These are phyloP conservation scores for Bretziella fagacearum DNA, from an alignment of 2,329 filamentous ascomycete genomes.

Conservation along the genomic window DNA sequence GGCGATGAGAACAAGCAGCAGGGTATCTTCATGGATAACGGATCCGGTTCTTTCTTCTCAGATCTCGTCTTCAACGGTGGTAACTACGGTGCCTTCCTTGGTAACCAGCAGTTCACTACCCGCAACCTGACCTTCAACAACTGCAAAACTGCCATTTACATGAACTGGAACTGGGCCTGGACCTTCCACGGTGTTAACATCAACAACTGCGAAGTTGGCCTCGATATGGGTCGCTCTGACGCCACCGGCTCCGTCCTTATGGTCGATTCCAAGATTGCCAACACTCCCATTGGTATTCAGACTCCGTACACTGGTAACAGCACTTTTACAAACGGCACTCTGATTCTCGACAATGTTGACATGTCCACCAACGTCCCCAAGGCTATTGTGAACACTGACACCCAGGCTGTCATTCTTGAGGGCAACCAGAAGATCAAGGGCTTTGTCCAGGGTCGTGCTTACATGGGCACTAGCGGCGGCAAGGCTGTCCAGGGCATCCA, in stretches of 20 bases:
- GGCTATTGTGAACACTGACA: conserved; percentile 45
- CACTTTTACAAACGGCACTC: conserved; percentile 56
- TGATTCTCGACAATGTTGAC: conserved; percentile 82
- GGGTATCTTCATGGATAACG: conserved; percentile 74
- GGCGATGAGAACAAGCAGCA: conserved; percentile 49
- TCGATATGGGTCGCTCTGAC: conserved; percentile 58
- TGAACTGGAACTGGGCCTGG: conserved; percentile 91
- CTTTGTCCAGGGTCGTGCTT: conserved; percentile 67
- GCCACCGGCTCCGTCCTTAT: conserved; percentile 74
- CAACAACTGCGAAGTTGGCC: conserved; percentile 55
- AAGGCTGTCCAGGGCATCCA: conserved; percentile 43
- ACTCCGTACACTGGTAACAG: conserved; percentile 52
- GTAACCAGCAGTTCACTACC: conserved; percentile 75
- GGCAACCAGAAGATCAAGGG: conserved; percentile 53
- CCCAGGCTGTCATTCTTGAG: conserved; percentile 42
- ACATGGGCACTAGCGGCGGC: conserved; percentile 32
- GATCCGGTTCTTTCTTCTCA: conserved; percentile 67
- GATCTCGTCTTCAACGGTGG: conserved; percentile 75
- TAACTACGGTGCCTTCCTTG: conserved; percentile 59
- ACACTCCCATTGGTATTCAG: conserved; percentile 59
- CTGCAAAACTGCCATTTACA: conserved; percentile 67
- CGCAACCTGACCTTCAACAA: conserved; percentile 69
- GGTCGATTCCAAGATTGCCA: conserved; percentile 61
- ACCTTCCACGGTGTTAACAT: conserved; percentile 60
- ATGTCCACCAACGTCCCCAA: conserved; percentile 49